Base-by-base conservation (phyloP, 2,329 filamentous ascomycete genomes). In the Pseudopyrenochaeta lycopersici region DNA sequence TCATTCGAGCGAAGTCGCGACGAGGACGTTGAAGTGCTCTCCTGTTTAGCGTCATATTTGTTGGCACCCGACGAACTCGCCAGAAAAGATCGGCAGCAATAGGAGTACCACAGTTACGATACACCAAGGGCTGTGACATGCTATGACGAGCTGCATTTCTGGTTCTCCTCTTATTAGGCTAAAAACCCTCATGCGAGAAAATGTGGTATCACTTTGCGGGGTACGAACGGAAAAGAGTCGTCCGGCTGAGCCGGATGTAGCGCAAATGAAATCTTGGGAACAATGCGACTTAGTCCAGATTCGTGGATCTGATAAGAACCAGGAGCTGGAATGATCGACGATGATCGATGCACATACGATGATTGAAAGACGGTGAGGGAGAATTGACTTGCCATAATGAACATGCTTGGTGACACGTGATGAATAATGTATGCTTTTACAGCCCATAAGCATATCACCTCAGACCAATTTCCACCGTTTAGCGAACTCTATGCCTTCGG, bases 401-500 rank as follows among this genome's bases (percentile, higher is more conserved):
- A 3, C 40, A 23, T 39, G 15, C 31, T 15, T 29, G 10, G 30
- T 20, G 4, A 27, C 27, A 18, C n/a, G 32, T 32, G 21, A 39
- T 21, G 36, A 42, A 32, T 15, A 4, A 10, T 29, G 14, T 11
- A 38, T 18, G 14, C 2, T 27, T 6, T 20, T 27, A 43, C 14
- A 7, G 39, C 12, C 11, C n/a, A 35, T 12, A 27, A 35, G 6
- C 4, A 27, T 9, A 27, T 30, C 31, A 7, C 2, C 31, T 55
- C 41, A 55, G 10, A 44, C 33, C 31, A 78, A 51, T 50, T 69
- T 77, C 72, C 73, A 79, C 42, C 72, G 56, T 78, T 86, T 89
- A 17, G 88, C 88, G 58, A 91, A 77, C 69, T 93, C 87, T 54
- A 94, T 87, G 0, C 90, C 90, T 73, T 94, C 90, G 0, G 90